Percentiles rank a stretch among this genome's conserved stretches.
Evolutionary conservation across 2,329 filamentous ascomycete species (phyloP).

Genomic region (Curvularia eragrostidis): DNA sequence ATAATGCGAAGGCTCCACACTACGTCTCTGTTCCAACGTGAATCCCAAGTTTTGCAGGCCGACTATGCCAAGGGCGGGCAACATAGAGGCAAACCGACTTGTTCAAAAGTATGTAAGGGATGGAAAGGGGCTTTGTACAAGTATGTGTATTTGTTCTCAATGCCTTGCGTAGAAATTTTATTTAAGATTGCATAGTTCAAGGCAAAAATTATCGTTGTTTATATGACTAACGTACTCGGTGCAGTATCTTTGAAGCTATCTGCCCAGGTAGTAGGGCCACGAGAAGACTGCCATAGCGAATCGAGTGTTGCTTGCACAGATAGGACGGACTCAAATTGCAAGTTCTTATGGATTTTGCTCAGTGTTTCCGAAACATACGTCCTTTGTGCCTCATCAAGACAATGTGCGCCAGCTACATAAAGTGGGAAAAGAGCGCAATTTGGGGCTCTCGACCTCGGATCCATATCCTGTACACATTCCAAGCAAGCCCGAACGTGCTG

Average conservation of each 20-base stretch:
- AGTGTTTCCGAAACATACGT: constrained; percentile 11
- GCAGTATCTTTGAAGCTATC: constrained; percentile 12
- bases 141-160: background rate
- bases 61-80: background rate
- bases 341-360: constrained; percentile 17
- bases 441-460: constrained; percentile 16
- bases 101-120: background rate
- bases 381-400: constrained; percentile 10
- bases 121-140: too few relatives aligned
- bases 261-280: constrained; percentile 11
- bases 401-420: constrained; percentile 22
- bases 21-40: background rate
- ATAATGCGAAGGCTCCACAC: background rate
- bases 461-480: constrained; percentile 21
- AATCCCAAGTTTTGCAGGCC: background rate
- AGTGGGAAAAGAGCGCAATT: constrained; percentile 26
- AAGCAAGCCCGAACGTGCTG: constrained; percentile 24
- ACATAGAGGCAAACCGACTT: background rate
- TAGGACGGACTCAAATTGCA: constrained; percentile 21
- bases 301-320: constrained; percentile 17
- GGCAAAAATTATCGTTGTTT: background rate
- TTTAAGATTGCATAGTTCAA: background rate
- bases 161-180: background rate
- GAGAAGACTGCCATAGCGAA: constrained; percentile 9
- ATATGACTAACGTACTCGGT: constrained; percentile 11